Conservation (phyloP, 371 early-diverging fungal species). For the Nematocida minor region DNA sequence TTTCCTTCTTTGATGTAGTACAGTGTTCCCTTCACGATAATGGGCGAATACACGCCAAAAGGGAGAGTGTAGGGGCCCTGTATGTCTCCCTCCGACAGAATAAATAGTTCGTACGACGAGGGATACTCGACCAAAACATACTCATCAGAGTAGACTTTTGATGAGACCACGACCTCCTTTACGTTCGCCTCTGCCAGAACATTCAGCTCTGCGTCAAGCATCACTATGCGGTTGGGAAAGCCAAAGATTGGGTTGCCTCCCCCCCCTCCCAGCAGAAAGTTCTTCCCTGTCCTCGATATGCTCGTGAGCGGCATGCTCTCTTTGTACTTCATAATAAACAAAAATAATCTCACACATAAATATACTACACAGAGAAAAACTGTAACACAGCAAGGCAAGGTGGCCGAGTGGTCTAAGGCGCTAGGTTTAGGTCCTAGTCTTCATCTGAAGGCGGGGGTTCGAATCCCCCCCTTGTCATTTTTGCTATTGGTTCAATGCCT, state of each 20-base stretch:
- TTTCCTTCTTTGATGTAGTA: not conserved
- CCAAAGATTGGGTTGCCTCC: slow-evolving; percentile 38
- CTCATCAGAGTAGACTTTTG: not conserved
- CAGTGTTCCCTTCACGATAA: not conserved
- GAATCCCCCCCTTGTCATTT: slow-evolving; percentile 57
- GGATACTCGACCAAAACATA: slow-evolving; percentile 5
- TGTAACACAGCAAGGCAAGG: slow-evolving; percentile 35
- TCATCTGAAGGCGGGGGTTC: slow-evolving; percentile 60
- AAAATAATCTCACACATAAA: not conserved
- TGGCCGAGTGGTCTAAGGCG: slow-evolving; percentile 60
- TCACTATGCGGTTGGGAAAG: slow-evolving; percentile 11
- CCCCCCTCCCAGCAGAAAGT: slow-evolving; percentile 38
- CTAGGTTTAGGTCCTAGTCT: slow-evolving; percentile 55
- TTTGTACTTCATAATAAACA: not conserved
- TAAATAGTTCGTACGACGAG: not conserved
- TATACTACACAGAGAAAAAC: not conserved
- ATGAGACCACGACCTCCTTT: not conserved
- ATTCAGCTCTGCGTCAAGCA: not conserved
- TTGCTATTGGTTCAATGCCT: not conserved
- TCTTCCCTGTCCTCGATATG: not conserved
- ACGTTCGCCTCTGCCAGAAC: not conserved
- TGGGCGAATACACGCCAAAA: not conserved
- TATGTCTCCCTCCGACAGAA: not conserved
- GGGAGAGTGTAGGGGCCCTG: slow-evolving; percentile 10
- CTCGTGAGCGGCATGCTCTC: not conserved